phyloP scores from a whole-genome alignment of 2,329 filamentous ascomycete species.

The Lasiodiplodia sp. region DNA sequence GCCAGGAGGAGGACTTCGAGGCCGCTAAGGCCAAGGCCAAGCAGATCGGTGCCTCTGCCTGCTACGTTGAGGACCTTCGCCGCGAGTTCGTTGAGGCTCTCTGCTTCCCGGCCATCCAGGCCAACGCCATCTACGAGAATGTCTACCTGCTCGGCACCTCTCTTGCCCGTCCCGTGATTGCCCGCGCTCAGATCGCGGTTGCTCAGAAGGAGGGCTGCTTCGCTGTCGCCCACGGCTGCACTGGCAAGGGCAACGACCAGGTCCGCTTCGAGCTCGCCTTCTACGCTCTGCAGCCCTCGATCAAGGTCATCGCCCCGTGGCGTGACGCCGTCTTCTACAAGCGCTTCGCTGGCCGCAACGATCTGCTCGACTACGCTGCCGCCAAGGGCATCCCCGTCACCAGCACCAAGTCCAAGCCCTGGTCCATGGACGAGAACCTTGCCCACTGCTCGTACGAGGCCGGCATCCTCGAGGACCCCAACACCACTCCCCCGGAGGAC shows the following conservation, averaged over 20 bases:
- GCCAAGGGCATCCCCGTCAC: conserved; percentile 73
- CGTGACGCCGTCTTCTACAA: conserved; percentile 73
- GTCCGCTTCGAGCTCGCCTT: conserved; percentile 71
- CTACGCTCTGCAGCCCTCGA: conserved; percentile 67
- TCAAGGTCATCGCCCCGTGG: conserved; percentile 80
- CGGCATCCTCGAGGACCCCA: conserved; percentile 73
- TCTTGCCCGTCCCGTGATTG: conserved; percentile 74
- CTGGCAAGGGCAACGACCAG: conserved; percentile 65
- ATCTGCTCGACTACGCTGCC: conserved; percentile 75
- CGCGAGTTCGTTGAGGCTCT: conserved; percentile 82
- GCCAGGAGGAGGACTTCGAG: conserved; percentile 74
- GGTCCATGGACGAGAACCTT: conserved; percentile 73
- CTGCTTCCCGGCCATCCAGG: conserved; percentile 80
- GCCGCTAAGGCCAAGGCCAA: conserved; percentile 76
- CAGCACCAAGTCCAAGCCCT: conserved; percentile 75
- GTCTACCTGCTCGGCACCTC: conserved; percentile 67
- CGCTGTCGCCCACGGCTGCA: conserved; percentile 57
- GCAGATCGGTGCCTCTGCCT: conserved; percentile 72
- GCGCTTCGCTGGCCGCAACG: conserved; percentile 73
- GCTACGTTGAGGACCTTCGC: conserved; percentile 69
- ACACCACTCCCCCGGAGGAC: conserved; percentile 72
- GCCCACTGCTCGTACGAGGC: conserved; percentile 83
- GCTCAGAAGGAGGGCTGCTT: conserved; percentile 68
- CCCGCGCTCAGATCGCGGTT: conserved; percentile 69
- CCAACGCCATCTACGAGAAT: conserved; percentile 67